Base-by-base conservation (phyloP, 2,329 filamentous ascomycete species). In the Ophiostoma ips region DNA sequence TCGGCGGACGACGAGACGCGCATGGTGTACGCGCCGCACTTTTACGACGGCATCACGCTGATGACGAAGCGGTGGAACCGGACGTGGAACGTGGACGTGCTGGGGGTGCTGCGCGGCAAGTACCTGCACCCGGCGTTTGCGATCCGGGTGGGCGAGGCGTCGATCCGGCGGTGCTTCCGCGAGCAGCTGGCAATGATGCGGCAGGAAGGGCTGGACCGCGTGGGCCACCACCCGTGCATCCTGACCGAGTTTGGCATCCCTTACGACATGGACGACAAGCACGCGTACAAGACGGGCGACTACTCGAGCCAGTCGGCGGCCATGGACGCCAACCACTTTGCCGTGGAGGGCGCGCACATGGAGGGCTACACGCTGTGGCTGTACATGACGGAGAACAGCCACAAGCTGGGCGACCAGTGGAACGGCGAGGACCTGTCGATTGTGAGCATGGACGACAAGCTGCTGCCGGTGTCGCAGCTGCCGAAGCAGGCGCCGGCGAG, bases 61-160 rank as follows among this genome's bases (percentile, higher is more conserved):
- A 85, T 98, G 76, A 96, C 87, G 12, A 98, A 98, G 68, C 94
- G 95, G 64, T 98, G 92, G 92, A 98, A 96, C 62, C 84, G 89
- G 36, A 81, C 84, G 15, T 98, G 92, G 84, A 98, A 98, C 58
- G 84, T 98, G 8, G 92, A 98, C 62, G 87, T 98, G 5, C 80
- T 98, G 47, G 92, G 92, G 2, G 78, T 98, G 13, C 71, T 98
- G 40, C 83, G 92, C 43, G 92, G 92, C 12, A 83, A 83, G 56
- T 98, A 98, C 61, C 72, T 85, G 57, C 84, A 83, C 19, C 92
- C 92, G 12, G 87, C 87, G 1, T 90, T 98, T 61, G 92, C 87
- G 3, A 83, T 98, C 63, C 92, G 89, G 61, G 72, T 98, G 44
- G 92, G 92, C 45, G 90, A 96, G 68, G 85, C 81, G 3, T 90